Percentiles rank a stretch among this genome's conserved stretches.
Conservation (phyloP, 768 basidiomycete species). For the Holtermannia corniformis region DNA sequence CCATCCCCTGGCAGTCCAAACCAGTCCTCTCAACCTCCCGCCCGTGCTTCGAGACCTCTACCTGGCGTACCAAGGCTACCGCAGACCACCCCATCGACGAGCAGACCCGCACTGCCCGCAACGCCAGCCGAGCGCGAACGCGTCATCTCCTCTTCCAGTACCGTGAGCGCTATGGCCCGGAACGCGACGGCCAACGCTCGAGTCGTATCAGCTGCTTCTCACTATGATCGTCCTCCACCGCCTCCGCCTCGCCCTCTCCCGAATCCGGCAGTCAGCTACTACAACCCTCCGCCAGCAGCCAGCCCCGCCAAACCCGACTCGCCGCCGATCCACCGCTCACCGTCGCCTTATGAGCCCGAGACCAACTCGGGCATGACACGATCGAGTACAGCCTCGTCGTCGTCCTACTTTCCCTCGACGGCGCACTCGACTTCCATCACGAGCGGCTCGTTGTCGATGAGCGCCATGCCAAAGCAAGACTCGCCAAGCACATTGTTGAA, state of each 20-base stretch:
- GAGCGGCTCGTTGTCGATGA: too few relatives aligned
- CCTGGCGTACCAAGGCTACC: too few relatives aligned
- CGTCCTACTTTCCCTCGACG: background rate
- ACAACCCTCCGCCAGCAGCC: background rate
- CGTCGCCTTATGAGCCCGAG: background rate
- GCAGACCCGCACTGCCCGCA: background rate
- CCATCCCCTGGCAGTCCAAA: background rate
- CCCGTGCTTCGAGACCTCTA: too few relatives aligned
- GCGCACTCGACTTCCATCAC: too few relatives aligned
- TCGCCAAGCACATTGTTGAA: background rate
- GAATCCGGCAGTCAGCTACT: constrained; percentile 2
- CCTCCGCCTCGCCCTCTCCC: constrained; percentile 20
- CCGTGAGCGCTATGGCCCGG: background rate
- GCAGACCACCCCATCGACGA: background rate
- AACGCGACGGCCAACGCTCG: background rate
- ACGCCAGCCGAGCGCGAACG: background rate
- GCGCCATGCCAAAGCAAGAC: background rate
- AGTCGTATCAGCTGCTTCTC: background rate
- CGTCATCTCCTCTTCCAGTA: background rate
- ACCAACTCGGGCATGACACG: background rate
- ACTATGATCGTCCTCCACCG: constrained; percentile 13
- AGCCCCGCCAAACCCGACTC: background rate
- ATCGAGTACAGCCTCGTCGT: background rate
- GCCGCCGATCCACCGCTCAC: background rate
- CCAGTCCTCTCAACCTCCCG: too few relatives aligned